A percentile compares a stretch with the other conserved stretches of the same genome.
Evolutionary conservation across 495 filamentous ascomycete species (phyloP).

Genomic region (Aspergillus coremiiformis): DNA sequence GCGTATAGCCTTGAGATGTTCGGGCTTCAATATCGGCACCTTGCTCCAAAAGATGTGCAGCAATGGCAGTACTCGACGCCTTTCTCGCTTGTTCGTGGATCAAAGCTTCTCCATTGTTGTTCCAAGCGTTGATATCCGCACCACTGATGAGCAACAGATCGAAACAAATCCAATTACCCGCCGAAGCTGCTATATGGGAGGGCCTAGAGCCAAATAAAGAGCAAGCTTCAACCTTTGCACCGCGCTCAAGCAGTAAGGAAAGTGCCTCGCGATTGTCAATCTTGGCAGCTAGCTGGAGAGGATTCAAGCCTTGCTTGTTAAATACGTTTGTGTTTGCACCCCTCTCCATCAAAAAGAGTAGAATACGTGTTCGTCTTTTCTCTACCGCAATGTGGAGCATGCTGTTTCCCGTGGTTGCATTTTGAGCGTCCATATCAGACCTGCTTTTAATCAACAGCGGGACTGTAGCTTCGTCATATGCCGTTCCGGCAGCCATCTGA

Average conservation of each 20-base stretch:
- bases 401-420: constrained; percentile 25
- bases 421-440: constrained; percentile 21
- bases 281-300: constrained; percentile 26
- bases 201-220: constrained; percentile 21
- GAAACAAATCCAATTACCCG: constrained; percentile 26
- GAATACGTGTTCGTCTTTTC: constrained; percentile 20
- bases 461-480: constrained; percentile 23
- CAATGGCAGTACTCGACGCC: constrained; percentile 5
- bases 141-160: constrained; percentile 26
- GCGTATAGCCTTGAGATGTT: constrained; percentile 24
- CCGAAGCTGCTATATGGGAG: constrained; percentile 19
- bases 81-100: constrained; percentile 24
- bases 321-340: constrained; percentile 18
- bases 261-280: constrained; percentile 28
- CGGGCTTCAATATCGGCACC: constrained; percentile 31
- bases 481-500: constrained; percentile 25
- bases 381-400: constrained; percentile 27
- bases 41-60: constrained; percentile 16
- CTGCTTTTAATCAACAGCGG: constrained; percentile 22
- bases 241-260: constrained; percentile 20
- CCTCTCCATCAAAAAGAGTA: constrained; percentile 25
- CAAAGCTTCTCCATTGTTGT: constrained; percentile 21
- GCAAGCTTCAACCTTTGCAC: constrained; percentile 19
- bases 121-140: constrained; percentile 28
- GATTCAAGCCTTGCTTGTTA: constrained; percentile 22